Base-by-base conservation (phyloP, 129 eudicot species). In the Cynara cardunculus region DNA sequence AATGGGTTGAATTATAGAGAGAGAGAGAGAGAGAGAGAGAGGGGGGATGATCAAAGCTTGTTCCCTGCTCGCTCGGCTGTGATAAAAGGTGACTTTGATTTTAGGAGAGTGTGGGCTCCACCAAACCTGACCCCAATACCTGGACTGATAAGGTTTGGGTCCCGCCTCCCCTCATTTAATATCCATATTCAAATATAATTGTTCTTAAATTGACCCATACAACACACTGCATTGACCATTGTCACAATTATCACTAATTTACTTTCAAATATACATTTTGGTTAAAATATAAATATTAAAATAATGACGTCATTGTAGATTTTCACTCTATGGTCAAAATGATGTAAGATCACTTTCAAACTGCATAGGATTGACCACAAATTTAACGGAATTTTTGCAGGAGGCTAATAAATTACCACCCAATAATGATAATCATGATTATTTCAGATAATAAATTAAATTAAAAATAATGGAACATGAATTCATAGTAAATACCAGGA, bases 141-240 rank as follows among this genome's bases (percentile, higher is more conserved):
- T 90, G 94, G 94, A 89, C 89, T 89, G 94, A 88, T 89, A 89
- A 91, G 92, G 91, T 79, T 75, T 66, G 86, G 96, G 96, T 75
- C 96, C 96, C 96, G 67, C 75, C 76, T 64, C 69, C 31, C 78
- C 71, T 59, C n/a, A 83, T 56, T 56, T 56, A 65, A 72, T 77
- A 71, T 77, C 76, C 84, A 49, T 59, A 30, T 74, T 79, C 76
- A 41, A 28, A 3, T 2, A 68, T 67, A 65, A 25, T 39, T 21
- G 69, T 81, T 75, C 85, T 68, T 78, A 71, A 37, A 53, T 77
- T 83, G 69, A 83, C 82, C 86, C 82, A 77, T 62, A 71, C 82
- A 77, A 71, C 67, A 71, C 67, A 39, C 44, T 13, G 66, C 78
- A 83, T 83, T 77, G 78, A 83, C 86, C 78, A 83, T 83, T 83